Percentiles rank a stretch among this genome's conserved stretches.
These are phyloP conservation scores for Mycena galopus DNA, from an alignment of 768 basidiomycete genomes.

Conservation along the genomic window DNA sequence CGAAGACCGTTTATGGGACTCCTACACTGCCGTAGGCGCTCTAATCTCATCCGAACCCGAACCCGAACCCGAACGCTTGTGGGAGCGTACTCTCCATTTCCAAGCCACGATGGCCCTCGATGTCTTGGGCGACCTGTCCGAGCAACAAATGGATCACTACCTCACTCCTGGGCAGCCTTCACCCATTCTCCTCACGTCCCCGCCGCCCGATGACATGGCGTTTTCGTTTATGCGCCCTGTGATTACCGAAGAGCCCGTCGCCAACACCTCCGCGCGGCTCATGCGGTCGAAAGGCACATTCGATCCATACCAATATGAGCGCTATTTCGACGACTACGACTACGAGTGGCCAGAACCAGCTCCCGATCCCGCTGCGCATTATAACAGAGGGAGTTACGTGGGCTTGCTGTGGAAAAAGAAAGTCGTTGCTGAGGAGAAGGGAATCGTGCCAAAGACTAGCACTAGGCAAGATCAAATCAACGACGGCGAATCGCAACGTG, in stretches of 20 bases:
- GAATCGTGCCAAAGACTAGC: not conserved
- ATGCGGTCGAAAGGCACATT: conserved; percentile 3
- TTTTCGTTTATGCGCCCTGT: not conserved
- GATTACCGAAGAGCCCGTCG: conserved; percentile 9
- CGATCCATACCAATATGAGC: not conserved
- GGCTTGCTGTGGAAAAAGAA: no score
- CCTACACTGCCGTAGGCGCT: not conserved
- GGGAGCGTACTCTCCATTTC: not conserved
- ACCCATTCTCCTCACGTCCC: not conserved
- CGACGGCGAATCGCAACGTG: not conserved
- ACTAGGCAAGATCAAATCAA: not conserved
- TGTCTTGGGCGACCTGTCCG: not conserved
- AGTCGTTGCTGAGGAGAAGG: no score
- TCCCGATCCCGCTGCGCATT: conserved; percentile 3
- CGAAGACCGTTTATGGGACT: conserved; percentile 17
- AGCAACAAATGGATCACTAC: not conserved
- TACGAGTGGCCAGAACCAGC: not conserved
- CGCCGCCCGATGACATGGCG: not conserved
- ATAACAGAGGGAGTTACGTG: no score
- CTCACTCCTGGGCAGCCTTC: not conserved
- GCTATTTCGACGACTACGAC: not conserved
- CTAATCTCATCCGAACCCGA: not conserved
- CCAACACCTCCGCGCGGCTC: conserved; percentile 10
- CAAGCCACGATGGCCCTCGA: not conserved
- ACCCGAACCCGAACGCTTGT: not conserved